Conservation (phyloP, 2,329 filamentous ascomycete species). For the Verticillium klebahnii region DNA sequence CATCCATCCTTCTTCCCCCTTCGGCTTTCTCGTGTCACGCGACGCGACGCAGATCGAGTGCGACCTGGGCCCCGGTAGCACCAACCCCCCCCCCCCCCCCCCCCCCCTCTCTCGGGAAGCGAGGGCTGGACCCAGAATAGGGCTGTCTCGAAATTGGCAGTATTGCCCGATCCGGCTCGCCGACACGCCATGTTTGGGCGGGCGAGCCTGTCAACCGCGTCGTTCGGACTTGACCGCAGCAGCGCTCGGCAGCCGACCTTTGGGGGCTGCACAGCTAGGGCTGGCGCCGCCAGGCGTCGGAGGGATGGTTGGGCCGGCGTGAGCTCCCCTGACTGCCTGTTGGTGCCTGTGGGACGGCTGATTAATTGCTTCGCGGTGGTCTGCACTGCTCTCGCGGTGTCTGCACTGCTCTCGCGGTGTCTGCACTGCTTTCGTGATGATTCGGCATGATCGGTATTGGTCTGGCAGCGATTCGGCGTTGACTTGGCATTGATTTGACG, state of each 20-base stretch:
- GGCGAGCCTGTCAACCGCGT: not conserved
- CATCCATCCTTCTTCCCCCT: too few relatives aligned
- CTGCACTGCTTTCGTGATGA: too few relatives aligned
- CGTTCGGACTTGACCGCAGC: not conserved
- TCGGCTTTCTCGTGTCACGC: too few relatives aligned
- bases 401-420: too few relatives aligned
- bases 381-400: too few relatives aligned
- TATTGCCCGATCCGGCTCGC: not conserved
- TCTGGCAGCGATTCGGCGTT: too few relatives aligned
- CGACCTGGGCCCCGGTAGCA: too few relatives aligned
- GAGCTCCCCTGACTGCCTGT: not conserved
- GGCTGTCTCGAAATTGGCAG: not conserved
- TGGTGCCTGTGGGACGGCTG: not conserved
- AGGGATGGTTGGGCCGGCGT: not conserved
- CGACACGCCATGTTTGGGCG: not conserved
- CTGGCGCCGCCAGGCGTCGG: not conserved
- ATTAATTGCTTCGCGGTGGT: not conserved
- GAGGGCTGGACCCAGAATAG: too few relatives aligned
- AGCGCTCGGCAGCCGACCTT: not conserved
- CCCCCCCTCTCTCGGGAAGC: too few relatives aligned
- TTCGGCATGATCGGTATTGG: too few relatives aligned
- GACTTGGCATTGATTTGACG: too few relatives aligned
- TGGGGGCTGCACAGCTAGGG: not conserved
- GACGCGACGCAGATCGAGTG: not conserved
- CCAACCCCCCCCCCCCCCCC: too few relatives aligned